A percentile compares a stretch with the other conserved stretches of the same genome.
phyloP scores from a whole-genome alignment of 305 asterid genomes.

The Fraxinus platypoda region DNA sequence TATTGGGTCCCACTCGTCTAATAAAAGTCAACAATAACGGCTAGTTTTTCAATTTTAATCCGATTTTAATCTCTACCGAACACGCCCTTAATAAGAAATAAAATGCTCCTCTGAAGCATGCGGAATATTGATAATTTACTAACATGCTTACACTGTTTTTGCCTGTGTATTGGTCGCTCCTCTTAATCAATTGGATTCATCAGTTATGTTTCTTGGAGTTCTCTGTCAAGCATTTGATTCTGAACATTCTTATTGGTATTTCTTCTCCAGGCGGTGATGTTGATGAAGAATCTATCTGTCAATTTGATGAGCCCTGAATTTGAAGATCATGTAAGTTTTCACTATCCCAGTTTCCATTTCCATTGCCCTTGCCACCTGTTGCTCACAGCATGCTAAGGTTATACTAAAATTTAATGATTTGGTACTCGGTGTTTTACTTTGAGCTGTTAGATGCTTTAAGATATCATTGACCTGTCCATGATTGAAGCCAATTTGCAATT shows the following conservation, averaged over 20 bases:
- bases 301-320: slow-evolving; percentile 79
- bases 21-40: too few relatives aligned
- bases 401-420: neutral
- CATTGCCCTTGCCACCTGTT: neutral
- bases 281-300: slow-evolving; percentile 80
- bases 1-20: too few relatives aligned
- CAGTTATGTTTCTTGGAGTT: neutral
- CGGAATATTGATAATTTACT: neutral
- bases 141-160: neutral
- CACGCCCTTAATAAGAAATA: neutral
- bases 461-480: neutral
- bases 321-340: slow-evolving; percentile 70
- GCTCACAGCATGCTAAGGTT: neutral
- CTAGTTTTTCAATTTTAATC: too few relatives aligned
- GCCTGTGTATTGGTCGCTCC: neutral
- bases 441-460: neutral
- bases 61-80: too few relatives aligned
- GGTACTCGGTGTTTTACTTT: neutral
- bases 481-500: neutral
- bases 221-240: neutral
- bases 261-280: slow-evolving; percentile 56
- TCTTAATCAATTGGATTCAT: neutral
- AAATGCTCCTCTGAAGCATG: neutral
- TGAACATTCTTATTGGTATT: neutral
- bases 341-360: neutral